Evolutionary conservation across 2,329 filamentous ascomycete genomes (phyloP).

Genomic region (Hypoxylon sp.): DNA sequence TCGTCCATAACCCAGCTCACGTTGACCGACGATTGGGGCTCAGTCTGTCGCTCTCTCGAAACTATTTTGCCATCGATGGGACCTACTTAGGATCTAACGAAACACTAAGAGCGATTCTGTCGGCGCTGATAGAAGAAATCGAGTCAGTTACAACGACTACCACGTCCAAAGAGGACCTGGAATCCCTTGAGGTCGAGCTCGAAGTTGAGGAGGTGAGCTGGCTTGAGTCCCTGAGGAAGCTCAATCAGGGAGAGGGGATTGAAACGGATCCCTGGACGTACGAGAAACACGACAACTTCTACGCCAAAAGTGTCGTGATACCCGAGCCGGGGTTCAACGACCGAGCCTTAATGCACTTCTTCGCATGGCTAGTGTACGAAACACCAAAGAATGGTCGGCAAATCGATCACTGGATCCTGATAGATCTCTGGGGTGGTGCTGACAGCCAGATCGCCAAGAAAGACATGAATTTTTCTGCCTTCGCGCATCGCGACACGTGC

Average conservation of each 20-base stretch:
- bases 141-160: conserved; percentile 33
- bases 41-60: conserved; percentile 40
- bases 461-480: conserved; percentile 39
- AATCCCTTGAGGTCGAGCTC: neutral
- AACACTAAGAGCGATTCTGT: conserved; percentile 37
- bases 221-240: conserved; percentile 38
- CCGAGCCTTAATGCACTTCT: conserved; percentile 44
- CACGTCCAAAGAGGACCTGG: neutral
- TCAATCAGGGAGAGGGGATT: conserved; percentile 41
- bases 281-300: conserved; percentile 48
- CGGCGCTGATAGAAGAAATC: conserved; percentile 44
- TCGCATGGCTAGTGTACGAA: conserved; percentile 39
- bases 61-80: conserved; percentile 49
- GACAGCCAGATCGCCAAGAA: conserved; percentile 49
- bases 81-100: conserved; percentile 49
- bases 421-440: conserved; percentile 52
- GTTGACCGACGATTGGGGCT: conserved; percentile 51
- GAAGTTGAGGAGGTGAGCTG: conserved; percentile 38
- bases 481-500: conserved; percentile 48
- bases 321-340: conserved; percentile 45
- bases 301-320: conserved; percentile 52
- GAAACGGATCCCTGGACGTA: conserved; percentile 18
- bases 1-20: conserved; percentile 49
- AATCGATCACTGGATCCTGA: conserved; percentile 50
- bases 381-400: conserved; percentile 11